Evolutionary conservation across 495 filamentous ascomycete genomes (phyloP).

Genomic region (Penicillium robsamsonii): DNA sequence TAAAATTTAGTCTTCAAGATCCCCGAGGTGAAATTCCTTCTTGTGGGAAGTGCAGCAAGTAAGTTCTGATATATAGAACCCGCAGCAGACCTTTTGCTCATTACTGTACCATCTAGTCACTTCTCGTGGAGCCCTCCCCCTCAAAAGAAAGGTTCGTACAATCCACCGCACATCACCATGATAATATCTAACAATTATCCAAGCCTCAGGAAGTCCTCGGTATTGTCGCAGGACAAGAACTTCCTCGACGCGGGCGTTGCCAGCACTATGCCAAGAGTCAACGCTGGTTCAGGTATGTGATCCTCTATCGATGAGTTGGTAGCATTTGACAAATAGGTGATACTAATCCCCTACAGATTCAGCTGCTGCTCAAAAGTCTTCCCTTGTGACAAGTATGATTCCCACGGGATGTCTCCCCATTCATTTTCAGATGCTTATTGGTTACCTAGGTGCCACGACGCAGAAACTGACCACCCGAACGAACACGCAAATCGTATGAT

Average conservation of each 20-base stretch:
- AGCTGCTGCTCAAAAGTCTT: slow-evolving; percentile 66
- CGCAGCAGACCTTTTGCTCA: neutral
- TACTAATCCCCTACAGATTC: slow-evolving; percentile 42
- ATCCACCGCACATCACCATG: neutral
- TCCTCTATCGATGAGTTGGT: neutral
- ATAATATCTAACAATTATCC: slow-evolving; percentile 3
- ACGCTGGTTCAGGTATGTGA: slow-evolving; percentile 75
- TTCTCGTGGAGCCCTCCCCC: slow-evolving; percentile 42
- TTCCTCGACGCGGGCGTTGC: slow-evolving; percentile 74
- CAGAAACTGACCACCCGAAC: slow-evolving; percentile 64
- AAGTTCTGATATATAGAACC: slow-evolving; percentile 13
- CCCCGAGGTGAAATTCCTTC: slow-evolving; percentile 77
- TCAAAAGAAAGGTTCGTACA: slow-evolving; percentile 50
- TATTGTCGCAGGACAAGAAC: slow-evolving; percentile 73
- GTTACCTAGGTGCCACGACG: slow-evolving; percentile 68
- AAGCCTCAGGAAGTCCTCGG: slow-evolving; percentile 67
- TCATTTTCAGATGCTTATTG: slow-evolving; percentile 10
- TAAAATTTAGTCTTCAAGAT: slow-evolving; percentile 58
- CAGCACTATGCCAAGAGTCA: slow-evolving; percentile 75
- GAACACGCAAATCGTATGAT: slow-evolving; percentile 91
- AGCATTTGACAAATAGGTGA: neutral
- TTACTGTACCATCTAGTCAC: slow-evolving; percentile 30
- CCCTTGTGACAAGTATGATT: slow-evolving; percentile 66
- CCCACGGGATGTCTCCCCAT: neutral
- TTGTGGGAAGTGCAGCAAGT: slow-evolving; percentile 58